A percentile compares a stretch with the other conserved stretches of the same genome.
phyloP scores from a whole-genome alignment of 768 basidiomycete genomes.

The Sarcomyxa edulis region DNA sequence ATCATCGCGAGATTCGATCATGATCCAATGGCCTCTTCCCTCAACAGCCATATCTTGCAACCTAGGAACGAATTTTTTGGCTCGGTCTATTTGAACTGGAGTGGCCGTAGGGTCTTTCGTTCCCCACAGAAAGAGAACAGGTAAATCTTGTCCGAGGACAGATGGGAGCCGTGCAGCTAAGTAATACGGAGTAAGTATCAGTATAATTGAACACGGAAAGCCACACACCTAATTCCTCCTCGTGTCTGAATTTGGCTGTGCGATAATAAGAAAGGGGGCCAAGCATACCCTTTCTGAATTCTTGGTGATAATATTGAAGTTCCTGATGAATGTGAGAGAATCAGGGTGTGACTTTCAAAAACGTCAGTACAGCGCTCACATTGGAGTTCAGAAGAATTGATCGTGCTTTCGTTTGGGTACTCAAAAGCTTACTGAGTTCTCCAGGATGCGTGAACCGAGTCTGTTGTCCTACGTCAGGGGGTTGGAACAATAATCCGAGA shows the following conservation, averaged over 20 bases:
- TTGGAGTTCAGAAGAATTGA: constrained; percentile 1
- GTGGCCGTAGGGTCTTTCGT: constrained; percentile 47
- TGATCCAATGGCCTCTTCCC: constrained; percentile 63
- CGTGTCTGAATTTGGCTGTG: constrained; percentile 51
- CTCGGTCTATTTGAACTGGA: constrained; percentile 32
- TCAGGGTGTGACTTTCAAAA: neutral
- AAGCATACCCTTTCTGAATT: constrained; percentile 49
- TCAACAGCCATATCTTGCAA: constrained; percentile 49
- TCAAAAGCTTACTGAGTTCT: neutral
- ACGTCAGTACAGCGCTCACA: neutral
- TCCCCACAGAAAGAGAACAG: constrained; percentile 60
- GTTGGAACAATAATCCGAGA: constrained; percentile 20
- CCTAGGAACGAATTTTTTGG: constrained; percentile 43
- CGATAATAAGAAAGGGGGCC: constrained; percentile 80
- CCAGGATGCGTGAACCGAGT: neutral
- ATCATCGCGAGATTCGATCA: constrained; percentile 55
- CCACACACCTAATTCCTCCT: constrained; percentile 52
- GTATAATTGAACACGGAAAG: constrained; percentile 3
- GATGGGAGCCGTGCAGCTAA: constrained; percentile 39
- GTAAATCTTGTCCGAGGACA: constrained; percentile 40
- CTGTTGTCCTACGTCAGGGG: constrained; percentile 4
- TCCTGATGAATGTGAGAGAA: constrained; percentile 36
- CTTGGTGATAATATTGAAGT: constrained; percentile 41
- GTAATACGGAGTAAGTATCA: constrained; percentile 1
- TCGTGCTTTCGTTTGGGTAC: constrained; percentile 17